Evolutionary conservation across 176 grass and related monocot species (phyloP).

Genomic region (Triticum timopheevii): DNA sequence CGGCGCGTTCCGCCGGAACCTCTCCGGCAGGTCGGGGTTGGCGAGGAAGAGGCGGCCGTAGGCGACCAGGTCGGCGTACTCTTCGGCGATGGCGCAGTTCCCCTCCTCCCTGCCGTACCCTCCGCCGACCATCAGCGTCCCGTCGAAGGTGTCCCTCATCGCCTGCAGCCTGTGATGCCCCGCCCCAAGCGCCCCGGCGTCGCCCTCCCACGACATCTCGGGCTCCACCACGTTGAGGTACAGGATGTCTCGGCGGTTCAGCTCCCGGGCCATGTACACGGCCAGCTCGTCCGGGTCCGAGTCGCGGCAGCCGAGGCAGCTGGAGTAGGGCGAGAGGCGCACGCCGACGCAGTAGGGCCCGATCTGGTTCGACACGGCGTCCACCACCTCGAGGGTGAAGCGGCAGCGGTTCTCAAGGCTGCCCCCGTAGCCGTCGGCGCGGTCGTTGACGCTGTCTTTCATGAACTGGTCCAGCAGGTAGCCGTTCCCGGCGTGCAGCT

Average conservation of each 20-base stretch:
- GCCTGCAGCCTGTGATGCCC: not conserved
- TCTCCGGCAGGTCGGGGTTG: constrained; percentile 59
- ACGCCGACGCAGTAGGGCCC: constrained; percentile 27
- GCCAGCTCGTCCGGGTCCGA: constrained; percentile 28
- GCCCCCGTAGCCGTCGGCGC: constrained; percentile 34
- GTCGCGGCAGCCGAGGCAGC: constrained; percentile 17
- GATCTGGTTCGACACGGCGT: constrained; percentile 27
- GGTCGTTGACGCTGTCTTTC: constrained; percentile 41
- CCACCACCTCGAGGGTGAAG: constrained; percentile 25
- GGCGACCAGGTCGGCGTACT: constrained; percentile 39
- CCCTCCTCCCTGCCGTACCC: constrained; percentile 45
- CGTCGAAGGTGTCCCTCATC: constrained; percentile 37
- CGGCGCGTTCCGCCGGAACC: constrained; percentile 43
- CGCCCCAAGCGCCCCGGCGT: not conserved
- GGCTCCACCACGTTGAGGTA: constrained; percentile 41
- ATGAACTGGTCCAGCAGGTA: constrained; percentile 49
- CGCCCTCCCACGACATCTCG: not conserved
- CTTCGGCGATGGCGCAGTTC: constrained; percentile 21
- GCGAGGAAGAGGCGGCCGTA: constrained; percentile 57
- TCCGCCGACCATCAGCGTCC: constrained; percentile 38
- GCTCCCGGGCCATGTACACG: constrained; percentile 21
- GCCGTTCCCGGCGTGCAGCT: constrained; percentile 36
- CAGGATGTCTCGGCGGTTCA: constrained; percentile 19
- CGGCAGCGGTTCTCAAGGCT: constrained; percentile 39
- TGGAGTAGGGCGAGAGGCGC: constrained; percentile 30